phyloP scores from a whole-genome alignment of 2,329 filamentous ascomycete species.

The Paraphoma sp. region DNA sequence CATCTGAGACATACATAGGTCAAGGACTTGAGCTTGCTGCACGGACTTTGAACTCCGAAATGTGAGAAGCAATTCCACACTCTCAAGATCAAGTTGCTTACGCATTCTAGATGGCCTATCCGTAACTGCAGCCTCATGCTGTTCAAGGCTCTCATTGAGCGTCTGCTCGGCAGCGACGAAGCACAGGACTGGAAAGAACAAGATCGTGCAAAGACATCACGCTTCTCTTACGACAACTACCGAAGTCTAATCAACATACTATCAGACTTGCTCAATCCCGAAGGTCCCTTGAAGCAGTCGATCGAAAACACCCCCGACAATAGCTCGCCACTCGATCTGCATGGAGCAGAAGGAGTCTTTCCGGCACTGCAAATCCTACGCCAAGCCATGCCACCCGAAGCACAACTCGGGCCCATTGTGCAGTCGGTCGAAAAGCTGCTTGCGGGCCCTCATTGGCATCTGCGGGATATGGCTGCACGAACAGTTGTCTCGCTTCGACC shows the following conservation, averaged over 20 bases:
- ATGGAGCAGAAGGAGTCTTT: conserved; percentile 72
- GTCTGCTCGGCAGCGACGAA: conserved; percentile 76
- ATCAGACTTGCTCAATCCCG: conserved; percentile 62
- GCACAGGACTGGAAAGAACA: conserved; percentile 64
- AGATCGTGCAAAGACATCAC: conserved; percentile 51
- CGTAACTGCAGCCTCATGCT: conserved; percentile 92
- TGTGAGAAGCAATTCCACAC: conserved; percentile 59
- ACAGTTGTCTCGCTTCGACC: conserved; percentile 59
- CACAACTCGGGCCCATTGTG: conserved; percentile 63
- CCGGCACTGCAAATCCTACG: conserved; percentile 83
- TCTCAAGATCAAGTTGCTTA: conserved; percentile 5
- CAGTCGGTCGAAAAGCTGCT: conserved; percentile 67
- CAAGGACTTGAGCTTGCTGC: conserved; percentile 80
- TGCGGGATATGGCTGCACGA: conserved; percentile 79
- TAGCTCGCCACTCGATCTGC: conserved; percentile 40
- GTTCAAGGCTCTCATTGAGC: conserved; percentile 82
- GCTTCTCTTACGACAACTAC: conserved; percentile 74
- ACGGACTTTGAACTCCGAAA: conserved; percentile 76
- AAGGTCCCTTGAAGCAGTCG: conserved; percentile 33
- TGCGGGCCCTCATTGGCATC: conserved; percentile 76
- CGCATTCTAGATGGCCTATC: conserved; percentile 76
- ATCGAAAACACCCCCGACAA: conserved; percentile 22
- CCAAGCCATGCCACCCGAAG: conserved; percentile 70
- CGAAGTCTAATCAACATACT: conserved; percentile 70
- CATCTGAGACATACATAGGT: conserved; percentile 76